Evolutionary conservation across 2,329 filamentous ascomycete species (phyloP).

Genomic region (Acrocalymma vagum): DNA sequence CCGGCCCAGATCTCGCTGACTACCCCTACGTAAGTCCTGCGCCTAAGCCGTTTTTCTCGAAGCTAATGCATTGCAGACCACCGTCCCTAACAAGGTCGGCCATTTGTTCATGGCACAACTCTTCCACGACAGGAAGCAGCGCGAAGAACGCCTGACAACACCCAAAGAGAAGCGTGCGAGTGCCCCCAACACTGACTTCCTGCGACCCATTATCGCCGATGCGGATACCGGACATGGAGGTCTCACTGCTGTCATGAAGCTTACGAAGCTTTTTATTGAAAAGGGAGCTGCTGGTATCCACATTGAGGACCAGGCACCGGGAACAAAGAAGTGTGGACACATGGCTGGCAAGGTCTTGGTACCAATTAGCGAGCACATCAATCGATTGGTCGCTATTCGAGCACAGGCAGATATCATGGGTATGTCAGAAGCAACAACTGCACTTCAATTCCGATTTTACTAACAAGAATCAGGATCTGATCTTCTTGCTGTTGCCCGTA

Average conservation of each 20-base stretch:
- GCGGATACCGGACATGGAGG: slow-evolving; percentile 97
- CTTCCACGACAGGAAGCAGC: slow-evolving; percentile 99
- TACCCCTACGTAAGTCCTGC: slow-evolving; percentile 71
- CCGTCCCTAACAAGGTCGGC: slow-evolving; percentile 96
- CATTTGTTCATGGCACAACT: slow-evolving; percentile 98
- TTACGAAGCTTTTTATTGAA: slow-evolving; percentile 97
- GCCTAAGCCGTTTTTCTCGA: slow-evolving; percentile 2
- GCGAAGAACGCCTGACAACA: slow-evolving; percentile 86
- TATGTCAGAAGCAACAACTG: no score
- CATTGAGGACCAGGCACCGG: slow-evolving; percentile 97
- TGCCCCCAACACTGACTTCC: slow-evolving; percentile 86
- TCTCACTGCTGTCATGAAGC: slow-evolving; percentile 98
- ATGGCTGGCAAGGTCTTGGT: slow-evolving; percentile 99
- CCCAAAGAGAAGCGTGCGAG: slow-evolving; percentile 76
- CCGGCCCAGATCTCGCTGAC: slow-evolving; percentile 95
- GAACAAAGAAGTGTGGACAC: slow-evolving; percentile 99
- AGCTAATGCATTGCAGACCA: slow-evolving; percentile 70
- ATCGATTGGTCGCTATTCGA: slow-evolving; percentile 93
- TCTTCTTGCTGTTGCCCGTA: slow-evolving; percentile 89
- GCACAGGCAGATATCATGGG: slow-evolving; percentile 99
- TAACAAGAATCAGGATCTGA: slow-evolving; percentile 69
- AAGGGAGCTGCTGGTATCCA: slow-evolving; percentile 97
- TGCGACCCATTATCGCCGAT: slow-evolving; percentile 95
- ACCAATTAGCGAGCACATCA: slow-evolving; percentile 97
- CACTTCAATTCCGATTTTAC: neutral